A percentile compares a stretch with the other conserved stretches of the same genome.
Conservation (phyloP, 345 rosid genomes). For the Pseudoturritis turrita region DNA sequence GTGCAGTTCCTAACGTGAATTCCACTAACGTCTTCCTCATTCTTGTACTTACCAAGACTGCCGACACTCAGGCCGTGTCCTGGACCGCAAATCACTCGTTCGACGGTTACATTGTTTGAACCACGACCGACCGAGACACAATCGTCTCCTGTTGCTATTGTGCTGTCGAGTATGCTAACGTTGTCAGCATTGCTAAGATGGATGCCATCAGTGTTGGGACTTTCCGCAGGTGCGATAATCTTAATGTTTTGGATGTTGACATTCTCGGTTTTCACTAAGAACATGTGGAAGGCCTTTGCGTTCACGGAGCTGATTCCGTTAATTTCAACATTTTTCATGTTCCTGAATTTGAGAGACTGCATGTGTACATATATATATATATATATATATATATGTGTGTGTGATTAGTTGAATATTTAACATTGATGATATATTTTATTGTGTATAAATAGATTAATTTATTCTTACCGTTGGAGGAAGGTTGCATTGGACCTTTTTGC, state of each 20-base stretch:
- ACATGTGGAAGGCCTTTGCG: slow-evolving; percentile 56
- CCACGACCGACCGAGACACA: slow-evolving; percentile 37
- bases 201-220: slow-evolving; percentile 43
- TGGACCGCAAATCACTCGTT: slow-evolving; percentile 26
- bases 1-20: slow-evolving; percentile 27
- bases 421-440: neutral
- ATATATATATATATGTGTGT: neutral
- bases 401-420: neutral
- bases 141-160: slow-evolving; percentile 30
- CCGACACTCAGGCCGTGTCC: slow-evolving; percentile 38
- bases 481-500: slow-evolving; percentile 21
- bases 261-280: slow-evolving; percentile 21
- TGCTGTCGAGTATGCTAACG: slow-evolving; percentile 20
- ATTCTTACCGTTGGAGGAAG: slow-evolving; percentile 45
- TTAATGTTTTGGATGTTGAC: slow-evolving; percentile 29
- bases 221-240: slow-evolving; percentile 47
- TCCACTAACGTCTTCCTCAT: slow-evolving; percentile 29
- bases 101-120: slow-evolving; percentile 25
- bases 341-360: slow-evolving; percentile 44
- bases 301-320: slow-evolving; percentile 38
- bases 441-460: neutral
- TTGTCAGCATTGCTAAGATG: slow-evolving; percentile 32
- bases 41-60: slow-evolving; percentile 33
- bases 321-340: slow-evolving; percentile 31
- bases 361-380: neutral